These are phyloP conservation scores for Asterophora lycoperdoides DNA, from an alignment of 768 basidiomycete species.

Conservation along the genomic window DNA sequence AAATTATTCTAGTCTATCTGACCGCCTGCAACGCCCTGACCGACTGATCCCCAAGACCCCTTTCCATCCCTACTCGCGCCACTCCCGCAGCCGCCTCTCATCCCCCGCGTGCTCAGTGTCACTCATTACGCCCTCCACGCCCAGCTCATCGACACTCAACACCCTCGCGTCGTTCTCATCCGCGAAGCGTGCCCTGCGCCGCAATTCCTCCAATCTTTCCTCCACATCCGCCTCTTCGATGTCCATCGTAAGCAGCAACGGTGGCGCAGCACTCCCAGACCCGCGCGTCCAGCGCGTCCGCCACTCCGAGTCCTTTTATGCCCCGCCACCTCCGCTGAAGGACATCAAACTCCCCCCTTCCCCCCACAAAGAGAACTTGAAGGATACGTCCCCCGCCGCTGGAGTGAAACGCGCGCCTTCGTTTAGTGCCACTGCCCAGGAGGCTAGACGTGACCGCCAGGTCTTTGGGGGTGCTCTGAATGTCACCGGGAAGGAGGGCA, in stretches of 20 bases:
- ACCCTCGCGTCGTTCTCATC: constrained; percentile 37
- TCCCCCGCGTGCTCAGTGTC: constrained; percentile 37
- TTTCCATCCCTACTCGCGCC: constrained; percentile 59
- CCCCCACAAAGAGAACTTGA: constrained; percentile 13
- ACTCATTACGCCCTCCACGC: constrained; percentile 51
- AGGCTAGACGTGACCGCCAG: constrained; percentile 19
- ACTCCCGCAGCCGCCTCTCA: constrained; percentile 35
- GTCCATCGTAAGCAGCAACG: constrained; percentile 35
- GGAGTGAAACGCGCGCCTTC: constrained; percentile 57
- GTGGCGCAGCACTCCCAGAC: constrained; percentile 35
- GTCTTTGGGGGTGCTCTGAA: constrained; percentile 8
- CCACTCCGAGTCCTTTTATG: constrained; percentile 45
- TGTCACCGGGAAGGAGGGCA: constrained; percentile 26
- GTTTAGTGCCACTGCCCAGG: constrained; percentile 42
- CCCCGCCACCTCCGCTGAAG: constrained; percentile 29
- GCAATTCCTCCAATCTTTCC: constrained; percentile 42
- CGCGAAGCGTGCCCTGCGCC: constrained; percentile 38
- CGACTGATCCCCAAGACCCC: constrained; percentile 43
- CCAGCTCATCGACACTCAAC: constrained; percentile 61
- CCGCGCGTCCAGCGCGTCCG: constrained; percentile 50
- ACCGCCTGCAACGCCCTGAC: constrained; percentile 62
- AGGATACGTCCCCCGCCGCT: constrained; percentile 17
- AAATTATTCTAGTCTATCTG: constrained; percentile 47
- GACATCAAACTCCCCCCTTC: constrained; percentile 20
- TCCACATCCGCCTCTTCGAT: constrained; percentile 41